phyloP scores from a whole-genome alignment of 805 yeast genomes.

The Candida parachauliodes region DNA sequence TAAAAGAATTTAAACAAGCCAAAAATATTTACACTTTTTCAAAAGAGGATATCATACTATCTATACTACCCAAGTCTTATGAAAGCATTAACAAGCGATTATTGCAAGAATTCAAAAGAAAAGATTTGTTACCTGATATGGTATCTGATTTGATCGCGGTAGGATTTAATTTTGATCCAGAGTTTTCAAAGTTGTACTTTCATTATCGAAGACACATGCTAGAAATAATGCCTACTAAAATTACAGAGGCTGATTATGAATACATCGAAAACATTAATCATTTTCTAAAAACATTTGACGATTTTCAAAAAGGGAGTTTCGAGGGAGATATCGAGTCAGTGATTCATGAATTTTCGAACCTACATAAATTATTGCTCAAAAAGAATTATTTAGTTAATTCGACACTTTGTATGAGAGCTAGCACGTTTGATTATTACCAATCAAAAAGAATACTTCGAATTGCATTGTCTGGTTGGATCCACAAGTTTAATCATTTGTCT shows the following conservation, averaged over 20 bases:
- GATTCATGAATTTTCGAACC: slow-evolving; percentile 19
- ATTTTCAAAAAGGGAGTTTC: slow-evolving; percentile 25
- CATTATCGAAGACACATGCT: slow-evolving; percentile 20
- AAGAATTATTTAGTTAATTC: slow-evolving; percentile 9
- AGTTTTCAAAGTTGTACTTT: slow-evolving; percentile 21
- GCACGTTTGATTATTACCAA: slow-evolving; percentile 16
- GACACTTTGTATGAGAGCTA: slow-evolving; percentile 30
- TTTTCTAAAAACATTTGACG: slow-evolving; percentile 21
- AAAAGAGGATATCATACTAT: neutral
- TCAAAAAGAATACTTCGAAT: slow-evolving; percentile 3
- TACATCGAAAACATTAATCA: slow-evolving; percentile 19
- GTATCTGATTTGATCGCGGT: slow-evolving; percentile 27
- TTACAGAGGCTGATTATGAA: slow-evolving; percentile 16
- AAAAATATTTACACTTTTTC: neutral
- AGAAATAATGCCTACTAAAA: slow-evolving; percentile 17
- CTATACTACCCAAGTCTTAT: slow-evolving; percentile 1
- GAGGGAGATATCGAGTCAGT: slow-evolving; percentile 16
- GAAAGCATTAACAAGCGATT: neutral
- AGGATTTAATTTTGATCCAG: slow-evolving; percentile 18
- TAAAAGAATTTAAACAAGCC: neutral
- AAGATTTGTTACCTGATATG: slow-evolving; percentile 13
- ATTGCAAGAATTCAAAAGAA: neutral
- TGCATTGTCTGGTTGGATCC: slow-evolving; percentile 21
- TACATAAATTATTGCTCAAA: slow-evolving; percentile 20
- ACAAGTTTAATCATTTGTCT: slow-evolving; percentile 4